phyloP scores from a whole-genome alignment of 805 yeast genomes.

The Brettanomyces bruxellensis region DNA sequence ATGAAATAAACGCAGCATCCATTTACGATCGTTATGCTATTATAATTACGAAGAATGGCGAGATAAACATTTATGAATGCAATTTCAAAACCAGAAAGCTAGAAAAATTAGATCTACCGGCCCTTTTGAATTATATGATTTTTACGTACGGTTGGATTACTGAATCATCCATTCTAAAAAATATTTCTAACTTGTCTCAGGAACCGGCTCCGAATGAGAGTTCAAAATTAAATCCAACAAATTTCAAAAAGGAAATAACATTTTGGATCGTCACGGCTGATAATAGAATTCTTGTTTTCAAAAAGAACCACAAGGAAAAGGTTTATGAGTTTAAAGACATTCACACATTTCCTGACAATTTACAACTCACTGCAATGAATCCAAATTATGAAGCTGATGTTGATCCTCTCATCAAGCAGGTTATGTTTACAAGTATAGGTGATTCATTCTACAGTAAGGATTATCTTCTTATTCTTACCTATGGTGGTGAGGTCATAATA shows the following conservation, averaged over 20 bases:
- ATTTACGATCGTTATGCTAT: conserved; percentile 55
- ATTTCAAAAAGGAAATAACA: conserved; percentile 25
- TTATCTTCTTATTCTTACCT: conserved; percentile 60
- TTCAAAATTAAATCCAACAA: not conserved
- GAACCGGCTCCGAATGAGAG: conserved; percentile 19
- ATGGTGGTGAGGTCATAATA: conserved; percentile 70
- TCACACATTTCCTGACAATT: conserved; percentile 35
- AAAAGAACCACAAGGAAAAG: conserved; percentile 42
- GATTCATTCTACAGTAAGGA: conserved; percentile 46
- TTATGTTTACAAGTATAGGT: conserved; percentile 57
- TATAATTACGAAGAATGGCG: conserved; percentile 62
- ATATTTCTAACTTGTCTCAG: conserved; percentile 25
- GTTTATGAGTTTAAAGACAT: conserved; percentile 45
- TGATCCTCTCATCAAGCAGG: conserved; percentile 67
- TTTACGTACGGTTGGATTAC: conserved; percentile 64
- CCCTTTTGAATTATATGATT: conserved; percentile 29
- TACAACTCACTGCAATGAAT: conserved; percentile 39
- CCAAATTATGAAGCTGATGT: conserved; percentile 43
- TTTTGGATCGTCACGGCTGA: conserved; percentile 71
- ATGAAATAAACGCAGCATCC: conserved; percentile 56
- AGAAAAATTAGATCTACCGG: conserved; percentile 25
- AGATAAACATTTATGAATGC: conserved; percentile 48
- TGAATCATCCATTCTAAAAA: conserved; percentile 37
- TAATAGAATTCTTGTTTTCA: conserved; percentile 59
- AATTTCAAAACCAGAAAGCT: conserved; percentile 12